phyloP scores from a whole-genome alignment of 345 rosid species.

The Ceriops tagal region DNA sequence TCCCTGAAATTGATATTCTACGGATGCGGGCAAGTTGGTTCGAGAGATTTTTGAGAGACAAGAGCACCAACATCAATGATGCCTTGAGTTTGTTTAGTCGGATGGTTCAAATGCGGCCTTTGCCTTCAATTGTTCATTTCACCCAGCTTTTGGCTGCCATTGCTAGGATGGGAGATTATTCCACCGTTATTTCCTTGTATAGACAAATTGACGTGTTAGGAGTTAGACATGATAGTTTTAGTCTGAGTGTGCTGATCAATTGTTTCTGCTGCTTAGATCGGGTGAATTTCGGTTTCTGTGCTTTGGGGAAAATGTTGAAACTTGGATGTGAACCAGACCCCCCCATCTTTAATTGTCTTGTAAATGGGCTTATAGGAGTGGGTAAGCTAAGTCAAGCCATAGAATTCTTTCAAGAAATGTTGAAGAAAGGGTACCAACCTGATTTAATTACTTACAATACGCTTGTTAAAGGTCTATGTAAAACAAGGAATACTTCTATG shows the following conservation, averaged over 20 bases:
- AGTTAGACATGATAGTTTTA: neutral
- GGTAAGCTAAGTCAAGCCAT: constrained; percentile 8
- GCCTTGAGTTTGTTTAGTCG: constrained; percentile 3
- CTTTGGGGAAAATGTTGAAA: constrained; percentile 12
- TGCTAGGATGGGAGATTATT: neutral
- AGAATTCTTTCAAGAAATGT: neutral
- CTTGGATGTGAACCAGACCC: constrained; percentile 7
- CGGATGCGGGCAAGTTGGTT: neutral
- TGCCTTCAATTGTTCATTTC: constrained; percentile 8
- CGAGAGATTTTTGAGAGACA: neutral
- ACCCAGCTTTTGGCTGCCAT: neutral
- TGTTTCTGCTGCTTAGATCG: constrained; percentile 3
- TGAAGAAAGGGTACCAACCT: neutral
- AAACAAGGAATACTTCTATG: neutral
- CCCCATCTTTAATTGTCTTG: constrained; percentile 9
- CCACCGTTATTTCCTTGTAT: neutral
- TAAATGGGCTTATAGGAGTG: constrained; percentile 9
- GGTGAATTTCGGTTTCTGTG: constrained; percentile 14
- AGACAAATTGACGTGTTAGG: constrained; percentile 5
- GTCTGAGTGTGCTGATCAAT: constrained; percentile 8
- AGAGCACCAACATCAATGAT: neutral
- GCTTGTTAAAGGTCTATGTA: neutral
- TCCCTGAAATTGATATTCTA: neutral
- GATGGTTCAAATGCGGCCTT: constrained; percentile 8
- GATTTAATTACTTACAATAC: constrained; percentile 3